These are phyloP conservation scores for Phytophthora syringae DNA, from an alignment of 352 stramenopile species.

Conservation along the genomic window DNA sequence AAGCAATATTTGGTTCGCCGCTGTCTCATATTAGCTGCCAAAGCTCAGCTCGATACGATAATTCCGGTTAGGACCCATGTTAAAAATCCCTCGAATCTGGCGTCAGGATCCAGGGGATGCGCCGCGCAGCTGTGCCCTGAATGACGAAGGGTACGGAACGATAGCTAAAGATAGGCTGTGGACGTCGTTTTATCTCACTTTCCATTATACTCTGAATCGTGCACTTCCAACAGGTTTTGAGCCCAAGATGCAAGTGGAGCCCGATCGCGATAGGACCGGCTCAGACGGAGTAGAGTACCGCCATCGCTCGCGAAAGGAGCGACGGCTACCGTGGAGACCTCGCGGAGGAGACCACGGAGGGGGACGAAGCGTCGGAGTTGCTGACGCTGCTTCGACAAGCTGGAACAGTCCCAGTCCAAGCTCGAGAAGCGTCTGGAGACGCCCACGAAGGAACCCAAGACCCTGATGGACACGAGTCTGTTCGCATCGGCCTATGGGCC, in stretches of 20 bases:
- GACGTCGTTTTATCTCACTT: too few relatives aligned
- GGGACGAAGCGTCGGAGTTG: neutral
- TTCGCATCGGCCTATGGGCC: neutral
- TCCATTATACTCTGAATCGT: too few relatives aligned
- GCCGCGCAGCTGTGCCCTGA: too few relatives aligned
- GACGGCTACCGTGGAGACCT: neutral
- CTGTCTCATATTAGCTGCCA: too few relatives aligned
- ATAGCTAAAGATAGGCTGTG: too few relatives aligned
- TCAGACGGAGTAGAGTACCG: conserved; percentile 9
- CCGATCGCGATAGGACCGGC: neutral
- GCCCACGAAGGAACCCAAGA: neutral
- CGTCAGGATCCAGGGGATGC: too few relatives aligned
- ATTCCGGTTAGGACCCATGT: too few relatives aligned
- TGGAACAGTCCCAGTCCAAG: conserved; percentile 1
- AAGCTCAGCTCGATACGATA: too few relatives aligned
- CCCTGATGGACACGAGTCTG: neutral
- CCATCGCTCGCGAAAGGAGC: neutral
- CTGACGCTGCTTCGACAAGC: conserved; percentile 9
- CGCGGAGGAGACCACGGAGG: neutral
- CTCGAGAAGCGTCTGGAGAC: conserved; percentile 5
- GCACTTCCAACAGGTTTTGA: too few relatives aligned
- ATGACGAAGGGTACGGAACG: too few relatives aligned
- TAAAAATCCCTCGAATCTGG: too few relatives aligned
- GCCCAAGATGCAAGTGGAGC: conserved; percentile 6
- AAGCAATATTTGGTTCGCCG: too few relatives aligned